A percentile compares a stretch with the other conserved stretches of the same genome.
Evolutionary conservation across 805 yeast genomes (phyloP).

Genomic region (Candida yuanshanica): DNA sequence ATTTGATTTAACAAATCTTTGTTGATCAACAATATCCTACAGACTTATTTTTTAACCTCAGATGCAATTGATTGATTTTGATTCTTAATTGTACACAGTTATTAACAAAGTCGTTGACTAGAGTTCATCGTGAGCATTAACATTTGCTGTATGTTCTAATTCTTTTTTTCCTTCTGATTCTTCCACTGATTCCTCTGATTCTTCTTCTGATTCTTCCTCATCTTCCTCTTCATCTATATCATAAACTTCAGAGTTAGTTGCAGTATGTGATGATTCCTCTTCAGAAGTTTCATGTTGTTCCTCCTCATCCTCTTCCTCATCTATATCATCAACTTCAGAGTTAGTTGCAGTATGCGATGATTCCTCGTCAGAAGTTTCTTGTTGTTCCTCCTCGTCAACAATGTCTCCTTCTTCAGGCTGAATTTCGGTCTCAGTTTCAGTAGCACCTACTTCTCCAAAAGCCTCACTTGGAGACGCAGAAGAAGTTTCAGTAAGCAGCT

Average conservation of each 20-base stretch:
- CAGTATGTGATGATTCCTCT: background rate
- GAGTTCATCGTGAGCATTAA: background rate
- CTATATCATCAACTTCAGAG: background rate
- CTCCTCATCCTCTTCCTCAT: background rate
- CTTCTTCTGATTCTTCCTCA: conserved; percentile 2
- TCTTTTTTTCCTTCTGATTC: conserved; percentile 2
- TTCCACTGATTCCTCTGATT: background rate
- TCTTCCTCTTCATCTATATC: background rate
- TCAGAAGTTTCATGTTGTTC: conserved; percentile 1
- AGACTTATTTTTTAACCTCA: too few relatives aligned
- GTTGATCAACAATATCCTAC: too few relatives aligned
- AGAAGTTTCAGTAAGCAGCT: background rate
- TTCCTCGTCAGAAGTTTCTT: conserved; percentile 1
- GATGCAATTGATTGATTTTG: background rate
- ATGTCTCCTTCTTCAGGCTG: background rate
- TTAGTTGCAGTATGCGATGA: too few relatives aligned
- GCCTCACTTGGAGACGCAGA: background rate
- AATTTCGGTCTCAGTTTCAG: background rate
- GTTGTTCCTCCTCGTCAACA: background rate
- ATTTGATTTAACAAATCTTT: too few relatives aligned
- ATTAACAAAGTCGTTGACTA: background rate
- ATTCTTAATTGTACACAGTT: background rate
- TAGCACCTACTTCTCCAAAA: background rate
- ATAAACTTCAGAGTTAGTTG: background rate
- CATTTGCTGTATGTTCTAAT: background rate